phyloP scores from a whole-genome alignment of 2,329 filamentous ascomycete genomes.

The Diaporthe sp. region DNA sequence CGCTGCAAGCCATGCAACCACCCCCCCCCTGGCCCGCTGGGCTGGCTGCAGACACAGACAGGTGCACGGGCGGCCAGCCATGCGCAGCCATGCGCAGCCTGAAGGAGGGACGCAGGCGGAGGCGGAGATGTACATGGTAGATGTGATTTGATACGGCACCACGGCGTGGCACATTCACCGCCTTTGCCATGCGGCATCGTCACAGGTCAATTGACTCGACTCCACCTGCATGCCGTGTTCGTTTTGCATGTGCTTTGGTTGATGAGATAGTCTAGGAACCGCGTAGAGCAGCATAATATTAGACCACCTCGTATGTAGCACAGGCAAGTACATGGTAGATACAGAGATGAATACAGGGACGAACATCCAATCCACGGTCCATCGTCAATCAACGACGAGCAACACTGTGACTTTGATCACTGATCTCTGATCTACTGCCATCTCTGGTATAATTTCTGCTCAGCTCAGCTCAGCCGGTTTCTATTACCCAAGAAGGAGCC shows the following conservation, averaged over 20 bases:
- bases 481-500: constrained; percentile 7
- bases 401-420: neutral
- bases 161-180: constrained; percentile 24
- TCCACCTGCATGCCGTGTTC: constrained; percentile 17
- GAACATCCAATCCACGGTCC: neutral
- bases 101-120: neutral
- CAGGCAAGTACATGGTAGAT: too few species aligned
- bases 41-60: neutral
- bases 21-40: neutral
- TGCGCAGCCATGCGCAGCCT: constrained; percentile 10
- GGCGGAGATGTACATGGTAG: too few species aligned
- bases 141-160: constrained; percentile 28
- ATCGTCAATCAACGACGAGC: neutral
- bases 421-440: neutral
- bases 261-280: neutral
- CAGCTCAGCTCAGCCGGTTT: constrained; percentile 10
- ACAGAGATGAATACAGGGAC: neutral
- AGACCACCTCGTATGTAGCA: neutral
- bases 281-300: neutral
- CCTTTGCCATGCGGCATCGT: constrained; percentile 28
- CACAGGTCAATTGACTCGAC: constrained; percentile 31
- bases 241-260: constrained; percentile 9
- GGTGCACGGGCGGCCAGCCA: constrained; percentile 10
- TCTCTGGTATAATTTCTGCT: neutral
- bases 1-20: neutral